Percentiles rank a stretch among this genome's conserved stretches.
phyloP scores from a whole-genome alignment of 331 rosid species.

The Malus hybrid region DNA sequence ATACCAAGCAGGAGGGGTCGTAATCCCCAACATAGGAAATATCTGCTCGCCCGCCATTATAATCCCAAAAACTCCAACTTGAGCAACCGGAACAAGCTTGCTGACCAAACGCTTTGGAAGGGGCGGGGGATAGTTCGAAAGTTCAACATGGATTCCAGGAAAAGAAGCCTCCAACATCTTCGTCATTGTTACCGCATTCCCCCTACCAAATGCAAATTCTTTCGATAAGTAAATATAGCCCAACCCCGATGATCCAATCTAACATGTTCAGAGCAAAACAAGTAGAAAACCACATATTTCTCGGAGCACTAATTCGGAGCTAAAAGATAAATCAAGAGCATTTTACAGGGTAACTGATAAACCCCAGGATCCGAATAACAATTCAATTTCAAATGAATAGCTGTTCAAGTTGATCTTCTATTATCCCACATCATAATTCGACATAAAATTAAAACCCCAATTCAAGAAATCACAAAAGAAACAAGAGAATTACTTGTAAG shows the following conservation, averaged over 20 bases:
- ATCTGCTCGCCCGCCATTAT: conserved; percentile 70
- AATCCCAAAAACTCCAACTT: conserved; percentile 51
- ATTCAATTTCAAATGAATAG: not conserved
- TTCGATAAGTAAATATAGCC: not conserved
- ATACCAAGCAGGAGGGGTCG: conserved; percentile 71
- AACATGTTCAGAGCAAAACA: not conserved
- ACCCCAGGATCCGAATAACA: not conserved
- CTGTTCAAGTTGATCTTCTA: not conserved
- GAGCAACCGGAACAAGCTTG: conserved; percentile 65
- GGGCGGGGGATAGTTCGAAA: conserved; percentile 64
- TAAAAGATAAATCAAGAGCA: not conserved
- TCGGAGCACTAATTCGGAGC: not conserved
- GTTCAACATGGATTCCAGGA: conserved; percentile 57
- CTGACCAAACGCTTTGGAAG: conserved; percentile 60
- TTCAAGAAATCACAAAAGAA: not conserved
- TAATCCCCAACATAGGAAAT: conserved; percentile 55
- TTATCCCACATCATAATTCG: not conserved
- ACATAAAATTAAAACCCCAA: not conserved
- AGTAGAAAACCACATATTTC: not conserved
- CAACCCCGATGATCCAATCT: not conserved
- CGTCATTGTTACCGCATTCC: conserved; percentile 55
- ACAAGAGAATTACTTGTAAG: conserved; percentile 41
- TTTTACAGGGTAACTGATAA: not conserved
- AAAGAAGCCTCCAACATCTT: conserved; percentile 58
- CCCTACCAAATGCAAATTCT: conserved; percentile 36